Base-by-base conservation (phyloP, 169 alveolate species). In the Cryptosporidium tyzzeri region DNA sequence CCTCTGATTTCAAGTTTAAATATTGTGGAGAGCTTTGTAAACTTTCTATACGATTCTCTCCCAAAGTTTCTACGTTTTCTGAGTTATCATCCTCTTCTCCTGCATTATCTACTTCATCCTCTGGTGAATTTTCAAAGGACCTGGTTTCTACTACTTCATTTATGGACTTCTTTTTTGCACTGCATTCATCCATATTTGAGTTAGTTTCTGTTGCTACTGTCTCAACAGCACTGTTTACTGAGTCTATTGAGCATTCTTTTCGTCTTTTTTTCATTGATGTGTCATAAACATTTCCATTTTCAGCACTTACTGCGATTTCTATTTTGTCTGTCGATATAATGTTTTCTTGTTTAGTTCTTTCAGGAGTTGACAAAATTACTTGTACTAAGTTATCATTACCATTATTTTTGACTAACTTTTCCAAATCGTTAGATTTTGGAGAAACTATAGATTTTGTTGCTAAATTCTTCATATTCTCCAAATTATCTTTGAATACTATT, bases 151-250 rank as follows among this genome's bases (percentile, higher is more conserved):
- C 55, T 29, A 35, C 55, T 16, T 51, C 86, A 73, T 0, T 59
- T 73, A 23, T 73, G 31, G 71, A 53, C 21, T 73, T 58, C 70
- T 73, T 73, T 55, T 10, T 70, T 21, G 68, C 33, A 55, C 59
- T 55, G n/a, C 65, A 44, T 35, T 73, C 86, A 35, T 73, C 86
- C 51, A 51, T 41, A 18, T 53, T 73, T 4, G 86, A 73, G 35
- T 73, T 73, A n/a, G 86, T 80, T n/a, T 80, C 89, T 26, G 89
- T 80, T 2, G 89, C 80, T 18, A 80, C 67, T 1, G 89, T 62
- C 51, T 59, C 75, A 26, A 41, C 89, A 12, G 39, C 33, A 37
- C 89, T 80, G 55, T 45, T 62, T 8, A 65, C 68, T 16, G 89
- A 80, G 55, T 80, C 89, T 37, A 80, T 59, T 12, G 89, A 80